Conservation (phyloP, 345 rosid species). For the Lenwebbia sp. region DNA sequence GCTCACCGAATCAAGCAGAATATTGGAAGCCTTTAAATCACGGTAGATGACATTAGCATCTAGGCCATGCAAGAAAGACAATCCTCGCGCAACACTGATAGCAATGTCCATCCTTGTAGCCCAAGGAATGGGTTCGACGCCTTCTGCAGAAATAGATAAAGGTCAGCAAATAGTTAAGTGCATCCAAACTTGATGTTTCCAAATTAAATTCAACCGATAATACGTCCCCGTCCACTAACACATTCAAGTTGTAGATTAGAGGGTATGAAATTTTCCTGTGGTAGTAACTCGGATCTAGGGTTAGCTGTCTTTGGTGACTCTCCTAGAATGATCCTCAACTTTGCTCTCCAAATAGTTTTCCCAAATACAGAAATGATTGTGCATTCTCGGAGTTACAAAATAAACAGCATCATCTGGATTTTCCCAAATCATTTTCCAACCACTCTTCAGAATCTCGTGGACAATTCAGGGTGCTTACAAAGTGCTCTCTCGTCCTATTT, state of each 20-base stretch:
- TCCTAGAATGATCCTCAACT: neutral
- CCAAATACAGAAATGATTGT: neutral
- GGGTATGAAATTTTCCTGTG: neutral
- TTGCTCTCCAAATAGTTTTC: neutral
- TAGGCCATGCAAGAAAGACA: constrained; percentile 53
- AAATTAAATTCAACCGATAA: neutral
- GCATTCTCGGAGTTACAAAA: neutral
- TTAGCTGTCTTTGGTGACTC: neutral
- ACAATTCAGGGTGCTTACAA: neutral
- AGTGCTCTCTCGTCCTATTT: neutral
- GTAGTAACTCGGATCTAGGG: neutral
- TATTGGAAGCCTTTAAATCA: constrained; percentile 61
- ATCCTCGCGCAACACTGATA: constrained; percentile 39
- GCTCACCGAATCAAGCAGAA: constrained; percentile 58
- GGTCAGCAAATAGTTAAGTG: neutral
- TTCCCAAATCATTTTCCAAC: neutral
- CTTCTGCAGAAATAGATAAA: constrained; percentile 18
- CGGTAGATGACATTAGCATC: constrained; percentile 59
- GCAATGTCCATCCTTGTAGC: constrained; percentile 39
- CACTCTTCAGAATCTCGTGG: neutral
- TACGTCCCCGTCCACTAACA: neutral
- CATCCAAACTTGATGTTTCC: neutral
- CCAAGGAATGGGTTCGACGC: constrained; percentile 51
- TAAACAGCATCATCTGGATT: neutral
- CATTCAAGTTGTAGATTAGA: neutral